phyloP scores from a whole-genome alignment of 1,284 basidiomycete species.

The Papiliotrema laurentii region DNA sequence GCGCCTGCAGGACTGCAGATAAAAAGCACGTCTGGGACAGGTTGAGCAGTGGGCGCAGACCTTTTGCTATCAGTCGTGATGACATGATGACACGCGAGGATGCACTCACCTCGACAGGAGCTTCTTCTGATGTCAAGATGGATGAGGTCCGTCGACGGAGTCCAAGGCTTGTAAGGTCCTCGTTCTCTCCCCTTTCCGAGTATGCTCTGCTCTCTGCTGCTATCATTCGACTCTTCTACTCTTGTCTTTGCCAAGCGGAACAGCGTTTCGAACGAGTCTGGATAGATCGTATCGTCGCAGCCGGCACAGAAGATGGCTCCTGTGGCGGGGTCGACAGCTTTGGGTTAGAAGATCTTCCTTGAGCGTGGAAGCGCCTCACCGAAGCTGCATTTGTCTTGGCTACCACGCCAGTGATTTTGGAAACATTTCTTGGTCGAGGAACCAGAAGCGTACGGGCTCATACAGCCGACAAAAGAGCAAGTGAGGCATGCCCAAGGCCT shows the following conservation, averaged over 20 bases:
- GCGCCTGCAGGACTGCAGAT: constrained; percentile 87
- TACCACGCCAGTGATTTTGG: not conserved
- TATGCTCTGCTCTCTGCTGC: constrained; percentile 52
- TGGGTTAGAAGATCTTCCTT: constrained; percentile 3
- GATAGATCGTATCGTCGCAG: constrained; percentile 60
- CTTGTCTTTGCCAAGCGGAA: constrained; percentile 48
- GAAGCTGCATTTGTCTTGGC: not conserved
- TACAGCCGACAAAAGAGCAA: constrained; percentile 72
- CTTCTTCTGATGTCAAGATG: constrained; percentile 9
- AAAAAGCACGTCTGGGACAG: constrained; percentile 89
- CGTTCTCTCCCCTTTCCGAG: constrained; percentile 46
- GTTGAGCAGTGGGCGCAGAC: constrained; percentile 80
- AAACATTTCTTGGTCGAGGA: constrained; percentile 19
- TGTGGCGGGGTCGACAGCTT: constrained; percentile 58
- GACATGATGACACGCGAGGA: no score
- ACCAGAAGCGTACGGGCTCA: constrained; percentile 56
- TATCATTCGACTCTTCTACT: constrained; percentile 55
- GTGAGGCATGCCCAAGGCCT: constrained; percentile 75
- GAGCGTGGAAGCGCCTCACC: constrained; percentile 37
- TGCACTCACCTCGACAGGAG: constrained; percentile 30
- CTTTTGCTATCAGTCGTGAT: constrained; percentile 53
- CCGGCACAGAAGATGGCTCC: constrained; percentile 58
- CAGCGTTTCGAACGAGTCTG: constrained; percentile 50
- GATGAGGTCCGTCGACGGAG: not conserved
- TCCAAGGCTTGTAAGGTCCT: constrained; percentile 31